Evolutionary conservation across 1,284 basidiomycete species (phyloP), one percentile per base, ranked within the genome.

Genomic region (Malassezia yamatoensis): DNA sequence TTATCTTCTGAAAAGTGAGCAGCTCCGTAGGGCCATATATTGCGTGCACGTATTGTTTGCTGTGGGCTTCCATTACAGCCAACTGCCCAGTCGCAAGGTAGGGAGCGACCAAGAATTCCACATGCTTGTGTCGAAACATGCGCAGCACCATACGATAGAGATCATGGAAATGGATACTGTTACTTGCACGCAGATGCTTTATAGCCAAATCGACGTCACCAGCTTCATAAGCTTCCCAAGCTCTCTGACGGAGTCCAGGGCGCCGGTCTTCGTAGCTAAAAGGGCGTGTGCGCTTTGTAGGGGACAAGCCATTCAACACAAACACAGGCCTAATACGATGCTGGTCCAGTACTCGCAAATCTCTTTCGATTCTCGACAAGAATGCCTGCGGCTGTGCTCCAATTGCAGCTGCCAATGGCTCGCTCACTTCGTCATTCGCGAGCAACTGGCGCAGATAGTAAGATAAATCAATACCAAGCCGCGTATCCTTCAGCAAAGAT

Each of bases 251-350:
- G 47, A 67, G 62, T 36, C 63, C 63, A 12, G 66, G 59, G n/a
- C 63, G 54, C 6, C 65, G 67, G 52, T 74, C 72, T 13, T 72
- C 69, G 52, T 66, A 66, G 43, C 58, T 63, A 48, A 70, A 68
- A n/a, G 68, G 68, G 3, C 64, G 60, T 12, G 50, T 42, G n/a
- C 58, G 58, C 40, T 66, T 67, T 43, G 61, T 62, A 20, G 65
- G 66, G 20, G 65, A 63, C 16, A 73, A 59, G 13, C 93, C 93
- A 40, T 88, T 83, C 77, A 98, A 94, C 48, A 99, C 89, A 72
- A 98, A 96, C 35, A 99, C 89, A 24, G 93, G 94, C 75, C 94
- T 96, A 80, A 98, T 93, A 62, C 82, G 85, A 43, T 86, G 79
- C 77, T 85, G 86, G 80, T 96, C 91, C 68, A 96, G 83, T 9